Percentiles rank a stretch among this genome's conserved stretches.
Conservation (phyloP, 768 basidiomycete species). For the Terana coerulea region DNA sequence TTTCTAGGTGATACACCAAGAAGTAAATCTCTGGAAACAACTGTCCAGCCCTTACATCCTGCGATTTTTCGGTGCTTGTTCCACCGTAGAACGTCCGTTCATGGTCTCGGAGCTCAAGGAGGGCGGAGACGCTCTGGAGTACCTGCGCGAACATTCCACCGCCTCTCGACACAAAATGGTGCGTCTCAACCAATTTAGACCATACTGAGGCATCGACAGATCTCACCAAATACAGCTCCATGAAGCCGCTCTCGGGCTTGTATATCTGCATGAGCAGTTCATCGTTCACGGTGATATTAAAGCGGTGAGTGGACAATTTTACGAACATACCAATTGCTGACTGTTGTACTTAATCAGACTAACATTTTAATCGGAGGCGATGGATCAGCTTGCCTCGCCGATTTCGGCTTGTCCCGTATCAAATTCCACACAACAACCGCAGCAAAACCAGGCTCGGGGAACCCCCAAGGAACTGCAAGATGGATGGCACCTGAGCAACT, state of each 20-base stretch:
- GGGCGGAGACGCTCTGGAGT: constrained; percentile 10
- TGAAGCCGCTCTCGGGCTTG: constrained; percentile 19
- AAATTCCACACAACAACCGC: not conserved
- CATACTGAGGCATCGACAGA: not conserved
- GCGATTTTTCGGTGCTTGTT: constrained; percentile 13
- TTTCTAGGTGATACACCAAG: constrained; percentile 5
- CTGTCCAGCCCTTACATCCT: constrained; percentile 15
- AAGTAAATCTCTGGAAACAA: constrained; percentile 16
- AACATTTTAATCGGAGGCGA: constrained; percentile 21
- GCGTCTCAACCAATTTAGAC: not conserved
- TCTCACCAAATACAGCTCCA: too few species aligned
- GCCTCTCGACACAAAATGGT: constrained; percentile 12
- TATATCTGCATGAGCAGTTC: constrained; percentile 19
- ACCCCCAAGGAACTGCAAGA: not conserved
- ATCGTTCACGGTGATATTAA: constrained; percentile 25
- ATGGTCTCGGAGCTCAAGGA: constrained; percentile 15
- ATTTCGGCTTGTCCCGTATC: constrained; percentile 23
- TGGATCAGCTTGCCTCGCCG: constrained; percentile 17
- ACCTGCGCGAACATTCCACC: constrained; percentile 8
- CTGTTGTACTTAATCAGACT: too few species aligned
- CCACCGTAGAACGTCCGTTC: constrained; percentile 4
- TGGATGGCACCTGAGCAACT: constrained; percentile 4
- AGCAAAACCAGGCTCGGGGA: not conserved
- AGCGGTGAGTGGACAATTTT: constrained; percentile 10
- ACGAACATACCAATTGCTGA: not conserved